A percentile compares a stretch with the other conserved stretches of the same genome.
These are phyloP conservation scores for Wilcoxina mikolae DNA, from an alignment of 495 filamentous ascomycete genomes.

Conservation along the genomic window DNA sequence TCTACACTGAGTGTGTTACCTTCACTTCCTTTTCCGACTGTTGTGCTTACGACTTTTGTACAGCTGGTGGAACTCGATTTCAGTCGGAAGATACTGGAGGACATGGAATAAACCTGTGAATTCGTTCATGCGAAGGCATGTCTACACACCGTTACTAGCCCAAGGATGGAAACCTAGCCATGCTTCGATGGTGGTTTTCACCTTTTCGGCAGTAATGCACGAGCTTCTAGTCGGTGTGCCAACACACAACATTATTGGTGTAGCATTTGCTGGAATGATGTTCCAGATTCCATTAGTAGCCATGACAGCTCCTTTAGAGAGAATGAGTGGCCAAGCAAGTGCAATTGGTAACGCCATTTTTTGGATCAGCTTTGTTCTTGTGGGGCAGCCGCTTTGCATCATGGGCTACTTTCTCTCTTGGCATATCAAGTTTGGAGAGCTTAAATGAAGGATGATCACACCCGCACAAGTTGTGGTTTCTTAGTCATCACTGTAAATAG, in stretches of 20 bases:
- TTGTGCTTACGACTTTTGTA: too few relatives aligned
- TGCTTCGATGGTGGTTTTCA: conserved; percentile 67
- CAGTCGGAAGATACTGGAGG: conserved; percentile 71
- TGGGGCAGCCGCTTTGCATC: conserved; percentile 83
- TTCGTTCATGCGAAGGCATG: conserved; percentile 84
- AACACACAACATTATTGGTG: conserved; percentile 86
- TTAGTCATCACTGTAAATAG: too few relatives aligned
- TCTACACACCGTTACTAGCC: conserved; percentile 71
- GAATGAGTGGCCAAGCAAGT: conserved; percentile 57
- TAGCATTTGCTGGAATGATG: conserved; percentile 88
- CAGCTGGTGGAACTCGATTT: conserved; percentile 83
- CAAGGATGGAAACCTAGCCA: conserved; percentile 54
- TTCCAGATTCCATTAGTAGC: conserved; percentile 75
- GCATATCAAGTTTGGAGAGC: conserved; percentile 98
- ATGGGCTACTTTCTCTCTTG: conserved; percentile 93
- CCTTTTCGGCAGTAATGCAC: conserved; percentile 73
- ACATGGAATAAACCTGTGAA: conserved; percentile 97
- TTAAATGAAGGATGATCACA: too few relatives aligned
- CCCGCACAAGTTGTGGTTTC: too few relatives aligned
- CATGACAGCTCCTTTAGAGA: conserved; percentile 64
- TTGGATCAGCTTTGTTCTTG: conserved; percentile 73
- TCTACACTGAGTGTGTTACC: conserved; percentile 54
- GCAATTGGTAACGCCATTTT: conserved; percentile 84
- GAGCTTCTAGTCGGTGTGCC: conserved; percentile 88
- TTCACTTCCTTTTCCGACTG: background rate